phyloP scores from a whole-genome alignment of 176 grass and related monocot species.

The Tuctoria greenei region DNA sequence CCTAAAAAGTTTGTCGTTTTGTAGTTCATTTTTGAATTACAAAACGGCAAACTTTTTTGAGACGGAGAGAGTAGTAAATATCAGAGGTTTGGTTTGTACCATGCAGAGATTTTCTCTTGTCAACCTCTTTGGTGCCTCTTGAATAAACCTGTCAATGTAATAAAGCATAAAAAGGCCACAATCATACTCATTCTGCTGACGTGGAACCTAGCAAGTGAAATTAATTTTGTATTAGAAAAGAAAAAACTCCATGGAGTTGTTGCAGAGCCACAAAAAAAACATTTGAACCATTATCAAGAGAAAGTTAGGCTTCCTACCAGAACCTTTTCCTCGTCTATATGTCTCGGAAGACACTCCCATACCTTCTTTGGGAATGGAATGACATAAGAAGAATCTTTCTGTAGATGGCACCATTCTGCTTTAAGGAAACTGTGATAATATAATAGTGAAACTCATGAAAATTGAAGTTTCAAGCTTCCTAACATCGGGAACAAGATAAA shows the following conservation, averaged over 20 bases:
- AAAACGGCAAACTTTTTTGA: too few relatives aligned
- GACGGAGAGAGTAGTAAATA: too few relatives aligned
- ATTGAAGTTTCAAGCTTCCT: neutral
- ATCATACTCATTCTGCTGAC: conserved; percentile 51
- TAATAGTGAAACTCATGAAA: conserved; percentile 15
- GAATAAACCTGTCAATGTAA: conserved; percentile 62
- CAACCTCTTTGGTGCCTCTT: conserved; percentile 46
- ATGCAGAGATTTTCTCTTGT: conserved; percentile 38
- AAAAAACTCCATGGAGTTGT: neutral
- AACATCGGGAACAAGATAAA: neutral
- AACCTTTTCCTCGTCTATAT: conserved; percentile 36
- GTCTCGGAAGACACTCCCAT: conserved; percentile 50
- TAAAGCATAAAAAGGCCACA: conserved; percentile 63
- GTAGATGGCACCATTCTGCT: conserved; percentile 63
- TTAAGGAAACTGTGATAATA: conserved; percentile 48
- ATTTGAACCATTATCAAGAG: too few relatives aligned
- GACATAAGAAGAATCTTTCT: conserved; percentile 39
- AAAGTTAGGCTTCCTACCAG: conserved; percentile 37
- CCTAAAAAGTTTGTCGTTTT: too few relatives aligned
- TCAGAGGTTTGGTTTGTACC: conserved; percentile 30
- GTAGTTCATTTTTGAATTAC: too few relatives aligned
- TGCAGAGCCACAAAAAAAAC: conserved; percentile 19
- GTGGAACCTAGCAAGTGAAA: too few relatives aligned
- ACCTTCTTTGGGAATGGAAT: conserved; percentile 45
- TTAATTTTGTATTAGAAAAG: conserved; percentile 35